Percentiles rank a stretch among this genome's conserved stretches.
phyloP scores from a whole-genome alignment of 73 alveolate genomes.

The Paramecium pentaurelia region DNA sequence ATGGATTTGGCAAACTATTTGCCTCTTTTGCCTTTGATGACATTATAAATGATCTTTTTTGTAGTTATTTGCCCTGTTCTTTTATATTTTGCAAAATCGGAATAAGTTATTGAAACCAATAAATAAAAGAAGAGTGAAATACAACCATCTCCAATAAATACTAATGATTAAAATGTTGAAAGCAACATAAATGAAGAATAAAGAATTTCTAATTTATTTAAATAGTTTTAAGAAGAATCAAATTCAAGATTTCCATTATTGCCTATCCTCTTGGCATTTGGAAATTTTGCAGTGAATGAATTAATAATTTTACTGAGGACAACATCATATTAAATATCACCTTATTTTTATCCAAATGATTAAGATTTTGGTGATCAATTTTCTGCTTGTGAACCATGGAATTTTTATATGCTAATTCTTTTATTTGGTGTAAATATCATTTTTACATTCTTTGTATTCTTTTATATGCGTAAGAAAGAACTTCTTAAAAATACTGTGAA shows the following conservation, averaged over 20 bases:
- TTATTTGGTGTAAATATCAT: background rate
- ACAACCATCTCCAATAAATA: background rate
- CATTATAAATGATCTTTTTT: background rate
- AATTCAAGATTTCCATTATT: background rate
- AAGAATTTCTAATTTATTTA: background rate
- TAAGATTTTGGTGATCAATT: background rate
- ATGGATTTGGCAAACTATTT: background rate
- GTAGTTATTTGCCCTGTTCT: background rate
- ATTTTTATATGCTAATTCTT: background rate
- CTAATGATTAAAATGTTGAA: background rate
- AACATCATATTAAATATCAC: background rate
- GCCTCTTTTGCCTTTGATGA: background rate
- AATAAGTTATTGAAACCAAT: background rate
- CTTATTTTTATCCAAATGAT: background rate
- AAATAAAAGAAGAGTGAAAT: background rate
- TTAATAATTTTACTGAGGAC: background rate
- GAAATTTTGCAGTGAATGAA: background rate
- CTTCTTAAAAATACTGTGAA: background rate
- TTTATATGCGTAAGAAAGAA: background rate
- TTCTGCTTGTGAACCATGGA: background rate
- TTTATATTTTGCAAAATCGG: background rate
- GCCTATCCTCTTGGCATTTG: background rate
- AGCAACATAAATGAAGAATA: background rate
- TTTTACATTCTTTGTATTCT: background rate
- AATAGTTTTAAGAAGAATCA: background rate